Evolutionary conservation across 1,284 basidiomycete genomes (phyloP), one percentile per base, ranked within the genome.

Genomic region (Ustanciosporium gigantosporum): DNA sequence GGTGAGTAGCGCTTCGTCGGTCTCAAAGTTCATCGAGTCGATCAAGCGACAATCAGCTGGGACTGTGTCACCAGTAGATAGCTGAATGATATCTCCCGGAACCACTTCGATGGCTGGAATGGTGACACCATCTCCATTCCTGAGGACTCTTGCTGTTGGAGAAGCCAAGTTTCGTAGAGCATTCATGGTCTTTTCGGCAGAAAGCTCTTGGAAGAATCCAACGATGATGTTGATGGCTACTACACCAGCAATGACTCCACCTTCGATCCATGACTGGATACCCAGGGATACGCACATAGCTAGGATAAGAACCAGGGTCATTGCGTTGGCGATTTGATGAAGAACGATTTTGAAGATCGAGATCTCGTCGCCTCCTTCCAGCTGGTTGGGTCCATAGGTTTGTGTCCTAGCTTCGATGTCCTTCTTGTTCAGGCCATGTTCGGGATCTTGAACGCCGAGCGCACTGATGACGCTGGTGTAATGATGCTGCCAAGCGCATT

Each of bases 1-100:
- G 2, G 86, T 88, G n/a, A 88, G 79, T 25, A 87, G 81, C 4
- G 85, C 84, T 71, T 87, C 86, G 52, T 87, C 86, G 16, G 82
- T 64, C 56, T 77, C 74, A 19, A 77, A 76, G 56, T 77, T 76
- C 64, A 68, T 73, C 29, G 68, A 59, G 44, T 76, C 74, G 52
- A 77, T 56, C 14, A 77, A 57, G 22, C 74, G 68, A 45, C 71
- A 56, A 32, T 77, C 74, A 25, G 72, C 74, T 9, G 74, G 74
- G 6, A 77, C 66, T 0, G 73, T 74, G 46, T 76, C 73, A 22
- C 74, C 74, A 11, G 66, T 69, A 31, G 42, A 50, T 22, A 78
- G 60, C 62, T 79, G 73, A 47, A 79, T 62, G 40, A 80, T 67
- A 45, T 80, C 79, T 15, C 79, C 79, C 17, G 84, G 84, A 2